phyloP scores from a whole-genome alignment of 768 basidiomycete genomes.

The Amanita exitialis region DNA sequence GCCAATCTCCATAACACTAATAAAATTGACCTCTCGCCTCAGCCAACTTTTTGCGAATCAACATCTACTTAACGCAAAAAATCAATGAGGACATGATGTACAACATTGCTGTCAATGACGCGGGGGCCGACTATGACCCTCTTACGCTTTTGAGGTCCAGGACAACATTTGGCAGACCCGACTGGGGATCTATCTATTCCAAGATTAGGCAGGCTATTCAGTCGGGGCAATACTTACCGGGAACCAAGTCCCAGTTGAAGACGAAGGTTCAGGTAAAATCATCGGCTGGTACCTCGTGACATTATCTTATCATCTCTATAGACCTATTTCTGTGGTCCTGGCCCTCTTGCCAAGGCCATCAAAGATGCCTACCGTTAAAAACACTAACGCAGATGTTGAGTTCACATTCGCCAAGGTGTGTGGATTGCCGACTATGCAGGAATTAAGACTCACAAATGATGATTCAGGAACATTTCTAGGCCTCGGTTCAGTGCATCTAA shows the following conservation, averaged over 20 bases:
- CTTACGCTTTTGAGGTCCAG: slow-evolving; percentile 81
- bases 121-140: slow-evolving; percentile 79
- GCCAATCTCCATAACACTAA: neutral
- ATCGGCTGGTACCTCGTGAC: neutral
- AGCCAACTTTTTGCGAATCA: slow-evolving; percentile 92
- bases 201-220: slow-evolving; percentile 74
- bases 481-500: slow-evolving; percentile 11
- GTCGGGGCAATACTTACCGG: slow-evolving; percentile 71
- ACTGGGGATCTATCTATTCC: slow-evolving; percentile 77
- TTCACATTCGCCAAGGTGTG: slow-evolving; percentile 77
- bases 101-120: slow-evolving; percentile 87
- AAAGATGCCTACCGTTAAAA: slow-evolving; percentile 56
- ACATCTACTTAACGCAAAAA: slow-evolving; percentile 84
- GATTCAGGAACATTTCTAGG: slow-evolving; percentile 51
- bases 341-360: slow-evolving; percentile 63
- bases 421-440: neutral
- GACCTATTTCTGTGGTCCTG: slow-evolving; percentile 90
- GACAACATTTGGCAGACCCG: slow-evolving; percentile 87
- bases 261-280: slow-evolving; percentile 66
- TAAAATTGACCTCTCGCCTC: slow-evolving; percentile 10
- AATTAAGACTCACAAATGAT: neutral
- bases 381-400: slow-evolving; percentile 45
- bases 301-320: slow-evolving; percentile 16
- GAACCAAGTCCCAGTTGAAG: slow-evolving; percentile 67
- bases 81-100: slow-evolving; percentile 80